phyloP scores from a whole-genome alignment of 805 yeast genomes.

The Blastobotrys peoriensis region DNA sequence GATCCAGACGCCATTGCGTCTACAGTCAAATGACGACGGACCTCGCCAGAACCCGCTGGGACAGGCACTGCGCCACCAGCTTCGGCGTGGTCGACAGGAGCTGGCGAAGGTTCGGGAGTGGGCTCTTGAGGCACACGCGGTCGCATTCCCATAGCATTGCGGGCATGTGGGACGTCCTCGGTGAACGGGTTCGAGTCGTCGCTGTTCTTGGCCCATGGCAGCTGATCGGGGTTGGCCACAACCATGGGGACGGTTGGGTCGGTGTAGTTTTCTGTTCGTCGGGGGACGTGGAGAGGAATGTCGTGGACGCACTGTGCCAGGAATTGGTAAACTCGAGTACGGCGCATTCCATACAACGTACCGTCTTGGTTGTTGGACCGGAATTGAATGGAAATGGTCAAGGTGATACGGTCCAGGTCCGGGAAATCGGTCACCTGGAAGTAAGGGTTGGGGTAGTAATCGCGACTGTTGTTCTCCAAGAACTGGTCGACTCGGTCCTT shows the following conservation, averaged over 20 bases:
- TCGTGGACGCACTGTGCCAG: conserved; percentile 28
- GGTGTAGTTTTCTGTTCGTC: conserved; percentile 29
- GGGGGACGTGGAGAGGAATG: conserved; percentile 32
- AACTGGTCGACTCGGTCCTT: conserved; percentile 26
- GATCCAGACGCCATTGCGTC: conserved; percentile 1
- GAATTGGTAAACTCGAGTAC: conserved; percentile 27
- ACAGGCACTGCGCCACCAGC: not conserved
- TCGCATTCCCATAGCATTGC: conserved; percentile 2
- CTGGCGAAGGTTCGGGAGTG: too few species aligned
- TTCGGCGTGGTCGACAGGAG: not conserved
- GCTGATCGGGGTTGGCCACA: conserved; percentile 1
- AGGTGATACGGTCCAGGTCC: conserved; percentile 29
- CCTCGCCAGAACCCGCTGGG: not conserved
- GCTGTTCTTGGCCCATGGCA: conserved; percentile 1
- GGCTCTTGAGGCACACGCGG: not conserved
- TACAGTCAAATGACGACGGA: not conserved
- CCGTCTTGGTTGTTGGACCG: conserved; percentile 31
- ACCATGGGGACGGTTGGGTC: conserved; percentile 31
- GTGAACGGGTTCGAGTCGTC: not conserved
- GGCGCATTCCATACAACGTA: conserved; percentile 24
- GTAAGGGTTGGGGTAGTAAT: conserved; percentile 29
- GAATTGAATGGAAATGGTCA: conserved; percentile 26
- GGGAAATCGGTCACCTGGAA: conserved; percentile 29
- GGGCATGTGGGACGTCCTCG: not conserved
- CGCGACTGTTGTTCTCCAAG: conserved; percentile 30